Base-by-base conservation (phyloP, 139 green algal species). In the Pseudopediastrum boryanum region DNA sequence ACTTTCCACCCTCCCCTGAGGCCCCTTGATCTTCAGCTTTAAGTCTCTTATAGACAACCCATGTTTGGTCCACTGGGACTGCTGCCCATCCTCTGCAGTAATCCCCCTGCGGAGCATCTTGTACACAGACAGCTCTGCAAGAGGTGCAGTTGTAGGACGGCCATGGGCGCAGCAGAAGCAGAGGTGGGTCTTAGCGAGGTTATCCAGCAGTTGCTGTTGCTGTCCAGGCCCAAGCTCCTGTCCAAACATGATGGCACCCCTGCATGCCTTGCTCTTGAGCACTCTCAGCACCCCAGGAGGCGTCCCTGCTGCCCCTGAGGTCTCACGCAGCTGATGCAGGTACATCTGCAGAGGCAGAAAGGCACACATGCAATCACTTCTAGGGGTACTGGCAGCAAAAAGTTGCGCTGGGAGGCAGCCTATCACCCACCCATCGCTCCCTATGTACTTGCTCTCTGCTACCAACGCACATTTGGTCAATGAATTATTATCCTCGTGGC, bases 231-330 rank as follows among this genome's bases (percentile, higher is more conserved):
- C 23, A 35, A 98, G 88, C 31, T n/a, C 5, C 80, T 96, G 86
- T 0, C 91, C 92, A 81, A 97, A 97, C 93, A 95, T 98, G 81
- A 97, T 81, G 4, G 94, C 92, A 2, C 65, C 75, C 16, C 93
- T 87, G 85, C 94, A 98, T 2, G 93, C 89, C 70, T 92, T 92
- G 46, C 85, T 92, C 6, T 74, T 75, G 41, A 95, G 84, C 51
- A 91, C 77, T 33, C 87, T 77, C 27, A 83, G 39, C 29, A 90
- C 85, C 2, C 79, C 86, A 0, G 89, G 58, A 0, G 90, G 91
- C 69, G 85, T 31, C n/a, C 13, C 27, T n/a, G 61, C 61, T 5
- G 21, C 31, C 21, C 0, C 66, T 52, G 0, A 23, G 0, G 84
- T 92, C 0, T 88, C 84, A 0, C 75, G 31, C 39, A 96, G 67